Conservation (phyloP, 2,329 filamentous ascomycete genomes). For the Monilinia aucupariae region DNA sequence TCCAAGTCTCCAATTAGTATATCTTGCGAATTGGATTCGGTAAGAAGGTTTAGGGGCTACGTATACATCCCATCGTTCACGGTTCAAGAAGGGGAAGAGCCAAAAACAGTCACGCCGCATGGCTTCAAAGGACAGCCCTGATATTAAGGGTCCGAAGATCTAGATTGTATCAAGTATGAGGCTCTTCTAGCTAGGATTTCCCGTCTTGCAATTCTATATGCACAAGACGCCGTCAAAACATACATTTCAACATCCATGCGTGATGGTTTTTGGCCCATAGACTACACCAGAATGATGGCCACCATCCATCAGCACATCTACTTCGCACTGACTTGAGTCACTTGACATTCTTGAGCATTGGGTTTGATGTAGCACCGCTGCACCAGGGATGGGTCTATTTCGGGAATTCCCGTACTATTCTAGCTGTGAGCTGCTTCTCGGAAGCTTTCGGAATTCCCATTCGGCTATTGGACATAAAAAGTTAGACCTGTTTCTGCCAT, state of each 20-base stretch:
- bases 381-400: conserved; percentile 6
- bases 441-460: conserved; percentile 10
- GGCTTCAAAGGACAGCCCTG: neutral
- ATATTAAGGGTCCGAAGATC: conserved; percentile 15
- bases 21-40: neutral
- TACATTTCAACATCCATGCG: neutral
- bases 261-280: neutral
- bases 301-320: neutral
- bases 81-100: neutral
- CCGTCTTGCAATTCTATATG: neutral
- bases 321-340: no score
- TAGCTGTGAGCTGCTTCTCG: conserved; percentile 1
- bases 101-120: neutral
- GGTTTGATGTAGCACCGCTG: conserved; percentile 9
- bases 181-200: conserved; percentile 12
- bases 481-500: conserved; percentile 5
- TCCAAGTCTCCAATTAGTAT: neutral
- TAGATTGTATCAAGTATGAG: conserved; percentile 17
- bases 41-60: neutral
- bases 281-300: neutral
- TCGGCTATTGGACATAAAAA: conserved; percentile 1
- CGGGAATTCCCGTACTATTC: neutral
- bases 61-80: neutral
- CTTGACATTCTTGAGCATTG: neutral
- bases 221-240: conserved; percentile 3